A percentile compares a stretch with the other conserved stretches of the same genome.
phyloP scores from a whole-genome alignment of 2,329 filamentous ascomycete genomes.

The Ampelomyces quisqualis region DNA sequence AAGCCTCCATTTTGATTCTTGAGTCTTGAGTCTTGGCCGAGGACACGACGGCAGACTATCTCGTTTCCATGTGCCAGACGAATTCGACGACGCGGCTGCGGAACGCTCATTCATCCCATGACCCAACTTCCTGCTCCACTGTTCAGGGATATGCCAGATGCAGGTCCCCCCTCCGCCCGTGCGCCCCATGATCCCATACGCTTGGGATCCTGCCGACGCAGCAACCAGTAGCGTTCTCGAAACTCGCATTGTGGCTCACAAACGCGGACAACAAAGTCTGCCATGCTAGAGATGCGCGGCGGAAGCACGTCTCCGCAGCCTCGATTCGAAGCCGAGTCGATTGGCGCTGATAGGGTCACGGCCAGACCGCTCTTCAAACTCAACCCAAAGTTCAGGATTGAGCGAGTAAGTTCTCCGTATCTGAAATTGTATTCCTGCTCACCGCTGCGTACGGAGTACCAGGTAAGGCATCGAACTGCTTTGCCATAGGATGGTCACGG shows the following conservation, averaged over 20 bases:
- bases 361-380: conserved; percentile 23
- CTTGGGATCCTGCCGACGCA: conserved; percentile 3
- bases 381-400: conserved; percentile 11
- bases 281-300: conserved; percentile 4
- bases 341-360: conserved; percentile 19
- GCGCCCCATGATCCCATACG: conserved; percentile 9
- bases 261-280: conserved; percentile 4
- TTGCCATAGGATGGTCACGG: too few species aligned
- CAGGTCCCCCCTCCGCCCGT: conserved; percentile 20
- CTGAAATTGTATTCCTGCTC: conserved; percentile 13
- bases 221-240: conserved; percentile 13
- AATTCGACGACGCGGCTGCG: neutral
- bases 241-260: conserved; percentile 15
- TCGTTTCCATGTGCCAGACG: neutral
- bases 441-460: conserved; percentile 21
- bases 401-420: too few species aligned
- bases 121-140: neutral
- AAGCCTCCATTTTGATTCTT: conserved; percentile 1
- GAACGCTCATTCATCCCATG: neutral
- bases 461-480: too few species aligned
- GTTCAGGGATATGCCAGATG: conserved; percentile 16
- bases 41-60: too few species aligned
- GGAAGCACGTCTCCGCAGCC: conserved; percentile 25
- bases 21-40: too few species aligned
- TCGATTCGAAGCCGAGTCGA: too few species aligned